These are phyloP conservation scores for Quercus bicolor DNA, from an alignment of 306 rosid genomes.

Conservation along the genomic window DNA sequence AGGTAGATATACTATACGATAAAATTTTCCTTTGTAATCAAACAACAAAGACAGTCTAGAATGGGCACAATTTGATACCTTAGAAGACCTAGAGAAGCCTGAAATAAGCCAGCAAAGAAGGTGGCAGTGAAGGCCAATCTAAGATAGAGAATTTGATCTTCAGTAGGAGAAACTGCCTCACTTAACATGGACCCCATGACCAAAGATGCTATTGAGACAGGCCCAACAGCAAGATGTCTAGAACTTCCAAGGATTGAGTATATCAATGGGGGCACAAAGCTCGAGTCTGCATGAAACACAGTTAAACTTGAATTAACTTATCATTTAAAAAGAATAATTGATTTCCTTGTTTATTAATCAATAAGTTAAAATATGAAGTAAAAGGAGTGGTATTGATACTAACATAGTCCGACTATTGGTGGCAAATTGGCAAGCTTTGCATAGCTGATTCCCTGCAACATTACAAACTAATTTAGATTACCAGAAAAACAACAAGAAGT, in stretches of 20 bases:
- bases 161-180: slow-evolving; percentile 55
- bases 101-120: slow-evolving; percentile 85
- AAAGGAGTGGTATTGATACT: slow-evolving; percentile 26
- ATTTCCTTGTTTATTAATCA: background rate
- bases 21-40: background rate
- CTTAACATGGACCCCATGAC: slow-evolving; percentile 97
- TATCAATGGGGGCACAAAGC: slow-evolving; percentile 91
- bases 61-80: slow-evolving; percentile 46
- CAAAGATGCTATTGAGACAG: slow-evolving; percentile 93
- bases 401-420: slow-evolving; percentile 88
- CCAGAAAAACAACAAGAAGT: background rate
- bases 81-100: slow-evolving; percentile 77
- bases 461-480: background rate
- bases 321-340: background rate
- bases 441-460: slow-evolving; percentile 88
- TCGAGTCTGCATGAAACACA: slow-evolving; percentile 71
- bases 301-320: slow-evolving; percentile 1
- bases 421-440: slow-evolving; percentile 99
- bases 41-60: background rate
- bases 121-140: slow-evolving; percentile 94
- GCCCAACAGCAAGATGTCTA: slow-evolving; percentile 90
- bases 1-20: too few relatives aligned
- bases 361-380: background rate
- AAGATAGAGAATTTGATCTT: slow-evolving; percentile 76
- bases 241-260: slow-evolving; percentile 93